phyloP scores from a whole-genome alignment of 1,284 basidiomycete genomes.

The Melampsora larici-populina region DNA sequence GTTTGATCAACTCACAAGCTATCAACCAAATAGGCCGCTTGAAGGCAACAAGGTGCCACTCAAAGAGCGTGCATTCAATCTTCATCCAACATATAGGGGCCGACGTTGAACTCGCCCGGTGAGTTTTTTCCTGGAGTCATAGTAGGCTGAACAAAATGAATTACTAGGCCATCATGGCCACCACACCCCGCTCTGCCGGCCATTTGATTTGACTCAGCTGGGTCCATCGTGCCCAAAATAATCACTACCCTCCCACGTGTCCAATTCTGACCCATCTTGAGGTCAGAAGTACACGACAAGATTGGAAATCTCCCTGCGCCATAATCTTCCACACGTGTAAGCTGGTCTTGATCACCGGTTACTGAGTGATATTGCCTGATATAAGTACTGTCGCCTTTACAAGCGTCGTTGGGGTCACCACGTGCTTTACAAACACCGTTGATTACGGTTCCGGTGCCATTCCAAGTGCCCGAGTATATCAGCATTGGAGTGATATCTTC shows the following conservation, averaged over 20 bases:
- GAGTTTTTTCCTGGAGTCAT: too few relatives aligned
- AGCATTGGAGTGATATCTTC: background rate
- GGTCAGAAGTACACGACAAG: constrained; percentile 6
- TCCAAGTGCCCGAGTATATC: background rate
- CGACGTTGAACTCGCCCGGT: too few relatives aligned
- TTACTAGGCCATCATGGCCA: background rate
- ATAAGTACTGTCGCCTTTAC: background rate
- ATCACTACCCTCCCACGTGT: background rate
- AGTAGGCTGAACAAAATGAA: background rate
- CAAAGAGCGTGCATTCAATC: constrained; percentile 9
- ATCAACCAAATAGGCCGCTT: background rate
- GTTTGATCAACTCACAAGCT: too few relatives aligned
- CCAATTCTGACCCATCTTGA: constrained; percentile 22
- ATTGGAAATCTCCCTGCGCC: background rate
- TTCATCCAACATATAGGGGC: too few relatives aligned
- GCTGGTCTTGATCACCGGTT: background rate
- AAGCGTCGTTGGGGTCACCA: background rate
- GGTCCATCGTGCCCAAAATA: constrained; percentile 3
- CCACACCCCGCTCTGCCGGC: background rate
- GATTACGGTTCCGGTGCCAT: background rate
- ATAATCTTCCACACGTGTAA: too few relatives aligned
- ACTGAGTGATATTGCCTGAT: background rate
- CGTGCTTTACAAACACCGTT: background rate
- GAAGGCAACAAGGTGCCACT: too few relatives aligned
- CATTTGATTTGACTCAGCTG: constrained; percentile 4